Evolutionary conservation across 306 rosid genomes (phyloP).

Genomic region (Acacia confusa): DNA sequence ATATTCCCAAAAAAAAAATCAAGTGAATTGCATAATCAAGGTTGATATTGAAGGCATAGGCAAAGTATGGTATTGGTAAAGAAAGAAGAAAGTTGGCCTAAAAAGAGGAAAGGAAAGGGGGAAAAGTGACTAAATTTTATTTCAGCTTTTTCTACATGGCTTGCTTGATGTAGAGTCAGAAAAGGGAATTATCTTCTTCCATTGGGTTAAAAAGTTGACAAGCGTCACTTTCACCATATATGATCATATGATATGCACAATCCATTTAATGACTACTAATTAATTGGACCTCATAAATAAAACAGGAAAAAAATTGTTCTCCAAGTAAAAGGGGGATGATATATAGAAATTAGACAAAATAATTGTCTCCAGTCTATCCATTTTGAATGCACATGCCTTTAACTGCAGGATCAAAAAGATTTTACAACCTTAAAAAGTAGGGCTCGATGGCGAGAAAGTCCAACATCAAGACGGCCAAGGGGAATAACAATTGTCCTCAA

Average conservation of each 20-base stretch:
- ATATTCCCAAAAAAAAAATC: not conserved
- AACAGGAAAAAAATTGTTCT: not conserved
- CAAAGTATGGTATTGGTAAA: slow-evolving; percentile 1
- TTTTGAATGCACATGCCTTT: not conserved
- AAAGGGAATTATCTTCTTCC: not conserved
- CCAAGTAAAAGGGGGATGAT: slow-evolving; percentile 11
- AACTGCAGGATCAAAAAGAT: slow-evolving; percentile 21
- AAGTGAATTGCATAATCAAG: slow-evolving; percentile 10
- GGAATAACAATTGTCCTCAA: slow-evolving; percentile 71
- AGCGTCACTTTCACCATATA: not conserved
- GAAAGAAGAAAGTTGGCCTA: not conserved
- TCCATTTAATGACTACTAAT: not conserved
- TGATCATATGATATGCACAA: not conserved
- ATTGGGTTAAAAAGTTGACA: not conserved
- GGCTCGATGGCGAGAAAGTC: slow-evolving; percentile 99
- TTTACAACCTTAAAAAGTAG: slow-evolving; percentile 81
- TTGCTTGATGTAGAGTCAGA: slow-evolving; percentile 3
- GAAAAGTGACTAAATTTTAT: not conserved
- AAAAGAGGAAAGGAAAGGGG: not conserved
- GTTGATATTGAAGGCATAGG: slow-evolving; percentile 12
- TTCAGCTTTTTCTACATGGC: slow-evolving; percentile 1
- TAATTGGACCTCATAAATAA: slow-evolving; percentile 4
- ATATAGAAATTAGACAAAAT: slow-evolving; percentile 7
- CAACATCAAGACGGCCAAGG: slow-evolving; percentile 86
- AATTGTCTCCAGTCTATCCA: slow-evolving; percentile 15